Conservation (phyloP, 2,329 filamentous ascomycete species). For the Exophiala sp. region DNA sequence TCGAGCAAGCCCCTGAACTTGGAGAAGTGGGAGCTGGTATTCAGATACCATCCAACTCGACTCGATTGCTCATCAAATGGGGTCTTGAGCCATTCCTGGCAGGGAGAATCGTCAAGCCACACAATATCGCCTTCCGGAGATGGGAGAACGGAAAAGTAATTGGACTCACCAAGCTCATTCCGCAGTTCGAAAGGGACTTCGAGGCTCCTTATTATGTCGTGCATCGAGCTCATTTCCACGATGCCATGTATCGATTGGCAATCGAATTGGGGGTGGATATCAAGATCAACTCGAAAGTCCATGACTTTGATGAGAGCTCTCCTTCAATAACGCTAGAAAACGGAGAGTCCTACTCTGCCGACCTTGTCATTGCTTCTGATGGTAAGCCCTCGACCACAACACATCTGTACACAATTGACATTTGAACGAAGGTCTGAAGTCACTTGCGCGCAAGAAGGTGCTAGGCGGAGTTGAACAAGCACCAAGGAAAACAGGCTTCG, state of each 20-base stretch:
- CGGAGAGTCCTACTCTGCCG: constrained; percentile 31
- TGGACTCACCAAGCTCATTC: constrained; percentile 20
- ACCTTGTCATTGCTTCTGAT: constrained; percentile 41
- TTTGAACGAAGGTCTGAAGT: constrained; percentile 22
- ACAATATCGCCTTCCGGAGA: constrained; percentile 18
- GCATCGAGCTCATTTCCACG: constrained; percentile 24
- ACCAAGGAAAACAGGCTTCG: constrained; percentile 18
- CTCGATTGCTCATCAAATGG: constrained; percentile 30
- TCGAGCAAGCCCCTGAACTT: constrained; percentile 27
- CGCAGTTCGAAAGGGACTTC: constrained; percentile 20
- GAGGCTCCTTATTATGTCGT: constrained; percentile 23
- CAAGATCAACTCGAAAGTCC: constrained; percentile 27
- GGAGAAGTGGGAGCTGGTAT: constrained; percentile 31
- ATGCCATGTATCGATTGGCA: constrained; percentile 19
- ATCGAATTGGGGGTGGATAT: constrained; percentile 18
- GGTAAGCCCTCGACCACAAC: constrained; percentile 23
- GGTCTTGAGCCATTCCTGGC: constrained; percentile 26
- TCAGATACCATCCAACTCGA: constrained; percentile 32
- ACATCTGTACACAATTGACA: background rate
- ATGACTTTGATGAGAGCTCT: constrained; percentile 25
- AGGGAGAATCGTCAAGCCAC: constrained; percentile 16
- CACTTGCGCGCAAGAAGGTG: constrained; percentile 16
- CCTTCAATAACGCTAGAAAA: constrained; percentile 31
- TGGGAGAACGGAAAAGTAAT: constrained; percentile 22
- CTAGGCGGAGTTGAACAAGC: constrained; percentile 24